Conservation (phyloP, 2,329 filamentous ascomycete genomes). For the Leptographium flavum region DNA sequence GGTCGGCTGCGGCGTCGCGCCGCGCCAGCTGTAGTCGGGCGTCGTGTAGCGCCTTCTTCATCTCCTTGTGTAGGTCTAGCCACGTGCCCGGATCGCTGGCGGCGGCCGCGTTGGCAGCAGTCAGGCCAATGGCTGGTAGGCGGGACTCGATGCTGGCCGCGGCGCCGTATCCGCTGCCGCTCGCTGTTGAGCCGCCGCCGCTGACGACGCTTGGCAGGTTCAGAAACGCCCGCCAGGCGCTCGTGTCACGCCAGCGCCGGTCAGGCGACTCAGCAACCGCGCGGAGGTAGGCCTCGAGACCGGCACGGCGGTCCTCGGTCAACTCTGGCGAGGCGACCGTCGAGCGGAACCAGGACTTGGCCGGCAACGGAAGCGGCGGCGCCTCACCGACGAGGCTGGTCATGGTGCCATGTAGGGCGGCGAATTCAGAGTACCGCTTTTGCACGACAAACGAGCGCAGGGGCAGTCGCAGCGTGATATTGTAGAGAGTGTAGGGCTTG, state of each 20-base stretch:
- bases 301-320: constrained; percentile 53
- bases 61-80: constrained; percentile 61
- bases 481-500: constrained; percentile 65
- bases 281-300: constrained; percentile 57
- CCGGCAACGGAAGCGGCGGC: constrained; percentile 54
- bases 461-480: constrained; percentile 62
- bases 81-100: constrained; percentile 52
- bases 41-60: constrained; percentile 58
- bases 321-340: constrained; percentile 56
- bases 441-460: constrained; percentile 61
- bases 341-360: constrained; percentile 64
- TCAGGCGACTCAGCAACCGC: constrained; percentile 62
- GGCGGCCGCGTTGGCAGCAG: constrained; percentile 24
- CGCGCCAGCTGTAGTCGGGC: constrained; percentile 51
- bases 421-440: constrained; percentile 76
- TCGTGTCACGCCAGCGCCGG: constrained; percentile 59
- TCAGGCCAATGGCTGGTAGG: constrained; percentile 20
- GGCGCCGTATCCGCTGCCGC: constrained; percentile 6
- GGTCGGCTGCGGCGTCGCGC: constrained; percentile 44
- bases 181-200: constrained; percentile 5
- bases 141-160: constrained; percentile 19
- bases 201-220: constrained; percentile 38
- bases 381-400: constrained; percentile 42
- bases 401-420: constrained; percentile 48
- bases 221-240: constrained; percentile 59